These are phyloP conservation scores for Suillus weaverae DNA, from an alignment of 768 basidiomycete genomes.

Conservation along the genomic window DNA sequence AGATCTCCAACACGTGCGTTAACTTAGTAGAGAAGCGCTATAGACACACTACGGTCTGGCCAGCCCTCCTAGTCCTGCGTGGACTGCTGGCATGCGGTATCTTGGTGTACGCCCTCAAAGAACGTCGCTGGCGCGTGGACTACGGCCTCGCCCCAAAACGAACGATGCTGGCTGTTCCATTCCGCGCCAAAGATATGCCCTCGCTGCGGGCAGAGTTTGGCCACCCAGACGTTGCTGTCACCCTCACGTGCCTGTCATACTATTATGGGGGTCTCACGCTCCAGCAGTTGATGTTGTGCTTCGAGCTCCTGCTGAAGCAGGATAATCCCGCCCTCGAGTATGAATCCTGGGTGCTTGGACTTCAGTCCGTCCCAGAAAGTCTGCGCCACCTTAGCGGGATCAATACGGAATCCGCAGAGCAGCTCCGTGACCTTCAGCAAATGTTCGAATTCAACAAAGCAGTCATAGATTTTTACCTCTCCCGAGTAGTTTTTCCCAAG, in stretches of 20 bases:
- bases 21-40: constrained; percentile 12
- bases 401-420: constrained; percentile 31
- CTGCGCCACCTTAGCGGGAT: constrained; percentile 20
- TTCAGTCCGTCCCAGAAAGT: constrained; percentile 18
- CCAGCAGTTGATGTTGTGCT: constrained; percentile 30
- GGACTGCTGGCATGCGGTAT: constrained; percentile 35
- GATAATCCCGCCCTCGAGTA: constrained; percentile 36
- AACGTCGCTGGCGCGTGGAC: constrained; percentile 41
- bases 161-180: constrained; percentile 39
- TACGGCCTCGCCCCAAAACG: constrained; percentile 35
- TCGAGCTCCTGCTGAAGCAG: constrained; percentile 27
- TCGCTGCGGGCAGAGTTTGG: constrained; percentile 39
- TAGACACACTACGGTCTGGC: constrained; percentile 15
- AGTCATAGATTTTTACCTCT: constrained; percentile 38
- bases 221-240: constrained; percentile 37
- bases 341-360: constrained; percentile 28
- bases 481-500: constrained; percentile 38
- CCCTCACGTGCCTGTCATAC: constrained; percentile 38
- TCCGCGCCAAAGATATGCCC: constrained; percentile 40
- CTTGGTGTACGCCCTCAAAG: constrained; percentile 29
- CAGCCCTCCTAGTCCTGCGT: constrained; percentile 32
- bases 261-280: constrained; percentile 36
- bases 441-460: constrained; percentile 29
- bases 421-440: constrained; percentile 27
- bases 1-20: neutral